These are phyloP conservation scores for Dactylorhiza incarnata DNA, from an alignment of 106 monocot genomes.

Conservation along the genomic window DNA sequence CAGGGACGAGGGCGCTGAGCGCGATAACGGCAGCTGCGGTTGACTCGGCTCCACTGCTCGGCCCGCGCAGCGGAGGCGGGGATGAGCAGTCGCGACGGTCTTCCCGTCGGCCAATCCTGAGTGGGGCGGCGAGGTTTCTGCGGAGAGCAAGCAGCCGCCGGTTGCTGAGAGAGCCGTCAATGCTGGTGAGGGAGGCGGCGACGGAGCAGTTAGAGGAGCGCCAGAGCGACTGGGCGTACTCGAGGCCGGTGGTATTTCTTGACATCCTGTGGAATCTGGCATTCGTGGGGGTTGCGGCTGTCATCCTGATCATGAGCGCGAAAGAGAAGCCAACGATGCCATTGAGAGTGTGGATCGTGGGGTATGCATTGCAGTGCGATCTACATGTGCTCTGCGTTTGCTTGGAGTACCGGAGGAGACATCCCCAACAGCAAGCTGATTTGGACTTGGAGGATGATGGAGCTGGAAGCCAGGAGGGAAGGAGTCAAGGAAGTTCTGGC, in stretches of 20 bases:
- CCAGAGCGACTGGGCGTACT: slow-evolving; percentile 61
- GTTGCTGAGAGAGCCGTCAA: slow-evolving; percentile 44
- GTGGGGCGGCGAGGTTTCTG: slow-evolving; percentile 42
- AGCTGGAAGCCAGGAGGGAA: slow-evolving; percentile 1
- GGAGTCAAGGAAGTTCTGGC: slow-evolving; percentile 9
- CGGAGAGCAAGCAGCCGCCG: slow-evolving; percentile 36
- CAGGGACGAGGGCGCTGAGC: slow-evolving; percentile 12
- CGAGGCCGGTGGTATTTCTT: slow-evolving; percentile 51
- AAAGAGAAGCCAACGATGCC: slow-evolving; percentile 44
- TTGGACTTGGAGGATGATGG: background rate
- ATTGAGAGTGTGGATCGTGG: slow-evolving; percentile 42
- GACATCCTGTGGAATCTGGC: slow-evolving; percentile 55
- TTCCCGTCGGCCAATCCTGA: slow-evolving; percentile 12
- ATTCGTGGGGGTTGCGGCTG: slow-evolving; percentile 35
- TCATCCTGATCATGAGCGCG: slow-evolving; percentile 28
- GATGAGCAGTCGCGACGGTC: slow-evolving; percentile 4
- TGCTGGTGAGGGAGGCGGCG: slow-evolving; percentile 46
- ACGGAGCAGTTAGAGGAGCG: slow-evolving; percentile 57
- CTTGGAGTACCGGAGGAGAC: slow-evolving; percentile 37
- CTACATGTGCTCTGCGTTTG: slow-evolving; percentile 44
- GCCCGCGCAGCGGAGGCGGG: slow-evolving; percentile 12
- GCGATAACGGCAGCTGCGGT: background rate
- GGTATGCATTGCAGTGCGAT: slow-evolving; percentile 50
- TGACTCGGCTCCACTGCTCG: slow-evolving; percentile 21
- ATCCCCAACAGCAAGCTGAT: background rate